Percentiles rank a stretch among this genome's conserved stretches.
Evolutionary conservation across 2,329 filamentous ascomycete species (phyloP).

Genomic region (Colletotrichum sojae): DNA sequence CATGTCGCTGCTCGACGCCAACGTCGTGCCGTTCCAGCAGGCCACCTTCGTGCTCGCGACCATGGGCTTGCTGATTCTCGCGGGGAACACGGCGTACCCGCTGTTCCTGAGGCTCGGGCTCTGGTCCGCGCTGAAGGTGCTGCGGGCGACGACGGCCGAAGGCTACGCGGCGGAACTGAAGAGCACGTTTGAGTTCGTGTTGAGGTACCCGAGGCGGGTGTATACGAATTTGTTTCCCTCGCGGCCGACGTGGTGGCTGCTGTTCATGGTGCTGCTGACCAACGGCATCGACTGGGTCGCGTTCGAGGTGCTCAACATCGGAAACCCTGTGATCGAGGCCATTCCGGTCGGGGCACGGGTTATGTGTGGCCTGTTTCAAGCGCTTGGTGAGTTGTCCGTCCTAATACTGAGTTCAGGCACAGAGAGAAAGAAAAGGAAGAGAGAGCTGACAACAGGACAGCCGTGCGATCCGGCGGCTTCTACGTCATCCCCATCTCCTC

Average conservation of each 20-base stretch:
- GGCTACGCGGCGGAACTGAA: constrained; percentile 57
- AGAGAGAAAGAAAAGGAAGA: neutral
- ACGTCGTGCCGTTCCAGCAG: constrained; percentile 73
- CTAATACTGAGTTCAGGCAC: too few species aligned
- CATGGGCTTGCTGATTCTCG: constrained; percentile 72
- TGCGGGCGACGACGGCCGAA: constrained; percentile 55
- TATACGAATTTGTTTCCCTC: constrained; percentile 76
- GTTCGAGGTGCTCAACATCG: constrained; percentile 76
- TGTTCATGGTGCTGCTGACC: constrained; percentile 71
- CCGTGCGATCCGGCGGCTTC: constrained; percentile 76
- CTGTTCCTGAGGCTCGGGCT: constrained; percentile 73
- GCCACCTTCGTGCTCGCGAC: constrained; percentile 65
- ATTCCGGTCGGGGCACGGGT: constrained; percentile 68
- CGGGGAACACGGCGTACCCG: constrained; percentile 77
- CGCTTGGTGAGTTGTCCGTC: constrained; percentile 59
- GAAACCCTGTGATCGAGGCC: constrained; percentile 67
- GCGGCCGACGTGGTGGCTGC: constrained; percentile 75
- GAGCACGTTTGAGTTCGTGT: constrained; percentile 67
- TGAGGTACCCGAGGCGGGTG: constrained; percentile 70
- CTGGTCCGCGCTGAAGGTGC: constrained; percentile 63
- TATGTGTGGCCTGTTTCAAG: constrained; percentile 77
- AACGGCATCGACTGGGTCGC: constrained; percentile 76
- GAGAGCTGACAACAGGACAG: constrained; percentile 46
- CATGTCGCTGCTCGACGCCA: constrained; percentile 76
- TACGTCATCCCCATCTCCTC: constrained; percentile 74